phyloP scores from a whole-genome alignment of 169 alveolate genomes.

The Eimeria zaria region DNA sequence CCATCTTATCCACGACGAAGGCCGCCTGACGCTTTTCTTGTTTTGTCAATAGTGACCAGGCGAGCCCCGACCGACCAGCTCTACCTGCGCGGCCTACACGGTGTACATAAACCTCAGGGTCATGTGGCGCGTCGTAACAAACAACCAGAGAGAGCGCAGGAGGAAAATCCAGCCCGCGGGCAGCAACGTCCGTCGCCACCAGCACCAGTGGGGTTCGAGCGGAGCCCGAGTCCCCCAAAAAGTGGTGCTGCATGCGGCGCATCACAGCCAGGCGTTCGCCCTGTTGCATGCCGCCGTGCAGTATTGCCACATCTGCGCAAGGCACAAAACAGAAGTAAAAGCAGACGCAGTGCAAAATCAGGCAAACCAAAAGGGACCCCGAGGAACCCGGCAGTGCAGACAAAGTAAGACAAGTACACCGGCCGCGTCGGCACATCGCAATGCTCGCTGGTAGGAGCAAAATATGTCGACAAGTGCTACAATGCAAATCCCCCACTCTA shows the following conservation, averaged over 20 bases:
- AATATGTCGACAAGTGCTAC: not conserved
- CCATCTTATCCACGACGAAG: constrained; percentile 79
- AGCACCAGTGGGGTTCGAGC: constrained; percentile 60
- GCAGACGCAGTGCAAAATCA: not conserved
- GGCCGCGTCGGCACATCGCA: not conserved
- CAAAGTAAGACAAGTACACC: not conserved
- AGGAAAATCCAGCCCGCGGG: constrained; percentile 92
- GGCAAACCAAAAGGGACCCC: not conserved
- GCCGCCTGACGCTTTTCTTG: constrained; percentile 89
- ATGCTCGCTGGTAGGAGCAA: not conserved
- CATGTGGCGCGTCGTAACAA: constrained; percentile 95
- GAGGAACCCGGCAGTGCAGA: not conserved
- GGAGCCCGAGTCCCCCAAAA: constrained; percentile 50
- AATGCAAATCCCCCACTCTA: not conserved
- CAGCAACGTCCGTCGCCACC: constrained; percentile 85
- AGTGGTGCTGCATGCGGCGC: constrained; percentile 83
- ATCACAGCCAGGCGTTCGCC: constrained; percentile 81
- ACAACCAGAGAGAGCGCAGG: constrained; percentile 94
- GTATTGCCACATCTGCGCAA: constrained; percentile 73
- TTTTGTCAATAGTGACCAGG: constrained; percentile 94
- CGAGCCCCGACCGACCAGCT: constrained; percentile 95
- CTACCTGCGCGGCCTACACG: constrained; percentile 98
- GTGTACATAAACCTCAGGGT: constrained; percentile 94
- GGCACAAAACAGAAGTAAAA: not conserved
- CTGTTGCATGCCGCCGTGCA: constrained; percentile 83